phyloP scores from a whole-genome alignment of 2,329 filamentous ascomycete genomes.

The Alternaria solani region DNA sequence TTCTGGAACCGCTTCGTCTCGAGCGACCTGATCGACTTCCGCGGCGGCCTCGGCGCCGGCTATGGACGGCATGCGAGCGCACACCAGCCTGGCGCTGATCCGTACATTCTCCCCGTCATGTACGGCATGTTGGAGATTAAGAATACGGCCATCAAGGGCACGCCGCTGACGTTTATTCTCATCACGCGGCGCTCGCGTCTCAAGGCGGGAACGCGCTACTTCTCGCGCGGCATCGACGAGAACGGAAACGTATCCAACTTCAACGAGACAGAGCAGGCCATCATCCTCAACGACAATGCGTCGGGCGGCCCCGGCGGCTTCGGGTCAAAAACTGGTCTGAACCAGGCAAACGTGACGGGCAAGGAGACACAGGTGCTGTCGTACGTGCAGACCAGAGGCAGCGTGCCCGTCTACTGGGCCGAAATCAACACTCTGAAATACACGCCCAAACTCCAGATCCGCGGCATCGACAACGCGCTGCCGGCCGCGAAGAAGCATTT shows the following conservation, averaged over 20 bases:
- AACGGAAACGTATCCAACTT: constrained; percentile 97
- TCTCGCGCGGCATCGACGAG: constrained; percentile 92
- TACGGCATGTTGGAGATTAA: constrained; percentile 95
- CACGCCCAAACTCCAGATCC: constrained; percentile 87
- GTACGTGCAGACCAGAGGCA: constrained; percentile 95
- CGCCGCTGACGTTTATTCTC: constrained; percentile 81
- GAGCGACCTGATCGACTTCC: constrained; percentile 89
- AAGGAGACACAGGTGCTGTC: constrained; percentile 88
- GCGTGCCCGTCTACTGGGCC: constrained; percentile 94
- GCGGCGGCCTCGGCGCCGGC: constrained; percentile 63
- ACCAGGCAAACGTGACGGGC: constrained; percentile 67
- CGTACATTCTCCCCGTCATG: constrained; percentile 93
- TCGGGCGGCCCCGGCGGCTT: constrained; percentile 79
- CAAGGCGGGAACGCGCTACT: constrained; percentile 90
- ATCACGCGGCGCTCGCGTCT: constrained; percentile 90
- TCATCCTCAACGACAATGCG: constrained; percentile 84
- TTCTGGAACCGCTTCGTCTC: constrained; percentile 98
- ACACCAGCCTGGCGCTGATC: constrained; percentile 79
- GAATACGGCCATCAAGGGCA: constrained; percentile 84
- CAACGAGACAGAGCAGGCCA: constrained; percentile 95
- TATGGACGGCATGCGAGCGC: constrained; percentile 68
- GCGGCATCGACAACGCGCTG: constrained; percentile 80
- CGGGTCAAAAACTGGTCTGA: constrained; percentile 70
- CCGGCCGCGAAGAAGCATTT: constrained; percentile 87
- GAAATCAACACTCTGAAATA: constrained; percentile 95